These are phyloP conservation scores for Debaryomyces fabryi DNA, from an alignment of 1,139 yeast genomes.

Conservation along the genomic window DNA sequence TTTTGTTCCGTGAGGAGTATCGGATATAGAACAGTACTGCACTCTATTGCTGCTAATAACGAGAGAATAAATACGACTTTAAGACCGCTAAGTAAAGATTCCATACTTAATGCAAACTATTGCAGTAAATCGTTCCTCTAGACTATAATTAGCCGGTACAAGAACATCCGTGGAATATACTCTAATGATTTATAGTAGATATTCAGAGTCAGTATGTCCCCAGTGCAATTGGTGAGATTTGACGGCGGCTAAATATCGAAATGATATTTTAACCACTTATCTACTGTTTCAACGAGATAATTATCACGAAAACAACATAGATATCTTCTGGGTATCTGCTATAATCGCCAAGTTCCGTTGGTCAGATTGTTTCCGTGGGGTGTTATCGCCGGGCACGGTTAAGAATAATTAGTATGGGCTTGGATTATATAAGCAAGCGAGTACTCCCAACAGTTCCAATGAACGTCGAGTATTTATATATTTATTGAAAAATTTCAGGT, in stretches of 20 bases:
- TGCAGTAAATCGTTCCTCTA: no score
- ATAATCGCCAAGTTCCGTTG: neutral
- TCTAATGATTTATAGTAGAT: no score
- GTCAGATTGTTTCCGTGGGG: neutral
- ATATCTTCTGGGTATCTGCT: neutral
- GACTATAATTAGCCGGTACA: no score
- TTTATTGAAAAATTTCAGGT: conserved; percentile 8
- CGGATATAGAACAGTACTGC: neutral
- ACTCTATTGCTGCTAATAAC: neutral
- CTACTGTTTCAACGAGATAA: no score
- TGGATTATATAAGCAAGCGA: conserved; percentile 2
- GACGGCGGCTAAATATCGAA: no score
- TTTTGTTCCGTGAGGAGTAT: neutral
- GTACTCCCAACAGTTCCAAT: neutral
- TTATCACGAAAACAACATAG: no score
- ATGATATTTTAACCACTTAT: no score
- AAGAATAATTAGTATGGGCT: neutral
- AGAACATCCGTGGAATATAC: no score
- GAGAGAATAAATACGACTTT: no score
- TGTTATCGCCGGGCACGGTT: conserved; percentile 4
- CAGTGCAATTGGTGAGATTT: no score
- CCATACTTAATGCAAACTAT: neutral
- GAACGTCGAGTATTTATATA: conserved; percentile 6
- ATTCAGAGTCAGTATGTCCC: no score
- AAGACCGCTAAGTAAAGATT: no score